Evolutionary conservation across 331 rosid species (phyloP).

Genomic region (Rhamnella rubrinervis): DNA sequence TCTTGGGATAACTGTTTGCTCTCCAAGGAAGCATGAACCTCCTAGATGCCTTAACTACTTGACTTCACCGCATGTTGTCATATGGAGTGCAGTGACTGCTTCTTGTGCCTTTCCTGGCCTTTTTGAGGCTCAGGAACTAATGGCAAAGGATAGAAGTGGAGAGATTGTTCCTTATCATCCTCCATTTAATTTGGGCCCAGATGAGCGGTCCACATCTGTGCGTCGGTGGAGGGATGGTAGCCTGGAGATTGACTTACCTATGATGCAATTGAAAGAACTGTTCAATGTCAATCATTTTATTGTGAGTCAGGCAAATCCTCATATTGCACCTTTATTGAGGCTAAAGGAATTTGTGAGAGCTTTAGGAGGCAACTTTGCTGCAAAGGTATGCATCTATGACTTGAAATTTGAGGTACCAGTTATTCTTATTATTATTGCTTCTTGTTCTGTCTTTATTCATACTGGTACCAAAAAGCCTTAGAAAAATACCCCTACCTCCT

Average conservation of each 20-base stretch:
- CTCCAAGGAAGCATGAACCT: constrained; percentile 99
- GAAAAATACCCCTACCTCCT: neutral
- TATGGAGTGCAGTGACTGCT: constrained; percentile 99
- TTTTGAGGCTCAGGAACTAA: constrained; percentile 97
- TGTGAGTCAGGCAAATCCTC: constrained; percentile 97
- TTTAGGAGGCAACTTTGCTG: constrained; percentile 91
- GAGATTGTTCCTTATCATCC: constrained; percentile 96
- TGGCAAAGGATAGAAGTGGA: constrained; percentile 98
- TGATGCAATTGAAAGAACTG: constrained; percentile 92
- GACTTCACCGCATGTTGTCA: constrained; percentile 96
- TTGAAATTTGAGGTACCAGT: neutral
- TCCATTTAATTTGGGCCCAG: constrained; percentile 86
- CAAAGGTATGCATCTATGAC: constrained; percentile 63
- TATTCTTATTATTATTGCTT: neutral
- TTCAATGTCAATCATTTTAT: constrained; percentile 96
- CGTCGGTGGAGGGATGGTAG: constrained; percentile 99
- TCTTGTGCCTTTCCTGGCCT: constrained; percentile 99
- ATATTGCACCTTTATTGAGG: constrained; percentile 86
- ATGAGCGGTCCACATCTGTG: constrained; percentile 70
- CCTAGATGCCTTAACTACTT: constrained; percentile 98
- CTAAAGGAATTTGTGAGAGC: constrained; percentile 79
- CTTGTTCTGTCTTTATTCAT: neutral
- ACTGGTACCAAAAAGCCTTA: neutral
- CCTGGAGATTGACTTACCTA: constrained; percentile 94
- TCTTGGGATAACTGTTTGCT: constrained; percentile 96